These are phyloP conservation scores for Beauveria medogensis DNA, from an alignment of 2,329 filamentous ascomycete species.

Conservation along the genomic window DNA sequence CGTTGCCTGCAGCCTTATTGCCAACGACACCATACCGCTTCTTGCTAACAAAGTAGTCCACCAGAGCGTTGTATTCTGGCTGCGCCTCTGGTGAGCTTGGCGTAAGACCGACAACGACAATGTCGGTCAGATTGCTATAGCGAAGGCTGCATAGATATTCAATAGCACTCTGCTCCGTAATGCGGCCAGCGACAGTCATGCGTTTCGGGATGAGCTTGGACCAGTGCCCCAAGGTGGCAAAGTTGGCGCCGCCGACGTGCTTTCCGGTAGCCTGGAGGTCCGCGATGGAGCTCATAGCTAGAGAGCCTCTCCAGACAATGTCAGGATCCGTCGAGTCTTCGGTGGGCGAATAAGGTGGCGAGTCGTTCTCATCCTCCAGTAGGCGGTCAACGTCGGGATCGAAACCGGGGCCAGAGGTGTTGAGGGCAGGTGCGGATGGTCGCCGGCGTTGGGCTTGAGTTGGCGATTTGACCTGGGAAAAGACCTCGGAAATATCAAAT, in stretches of 20 bases:
- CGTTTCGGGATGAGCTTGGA: slow-evolving; percentile 62
- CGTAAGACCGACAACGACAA: slow-evolving; percentile 69
- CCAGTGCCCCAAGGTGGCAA: slow-evolving; percentile 60
- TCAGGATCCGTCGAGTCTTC: slow-evolving; percentile 61
- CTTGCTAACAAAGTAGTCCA: slow-evolving; percentile 77
- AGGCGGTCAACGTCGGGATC: slow-evolving; percentile 88
- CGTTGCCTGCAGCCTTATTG: slow-evolving; percentile 63
- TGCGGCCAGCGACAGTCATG: slow-evolving; percentile 68
- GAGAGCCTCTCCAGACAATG: slow-evolving; percentile 68
- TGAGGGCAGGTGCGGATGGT: slow-evolving; percentile 37
- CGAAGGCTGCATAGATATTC: slow-evolving; percentile 85
- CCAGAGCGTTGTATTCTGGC: slow-evolving; percentile 64
- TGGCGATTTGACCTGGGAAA: slow-evolving; percentile 74
- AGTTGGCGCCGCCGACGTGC: slow-evolving; percentile 76
- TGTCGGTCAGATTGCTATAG: slow-evolving; percentile 73
- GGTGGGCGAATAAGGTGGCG: slow-evolving; percentile 74
- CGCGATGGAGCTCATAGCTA: slow-evolving; percentile 70
- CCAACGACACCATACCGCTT: slow-evolving; percentile 81
- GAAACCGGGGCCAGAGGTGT: slow-evolving; percentile 52
- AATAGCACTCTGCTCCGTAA: slow-evolving; percentile 73
- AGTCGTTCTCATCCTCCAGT: slow-evolving; percentile 72
- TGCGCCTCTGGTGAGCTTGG: slow-evolving; percentile 53
- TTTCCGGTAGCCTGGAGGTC: slow-evolving; percentile 71
- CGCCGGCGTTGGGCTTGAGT: slow-evolving; percentile 39
- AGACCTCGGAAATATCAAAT: slow-evolving; percentile 83